Evolutionary conservation across 2,329 filamentous ascomycete species (phyloP).

Genomic region (Triangularia setosa): DNA sequence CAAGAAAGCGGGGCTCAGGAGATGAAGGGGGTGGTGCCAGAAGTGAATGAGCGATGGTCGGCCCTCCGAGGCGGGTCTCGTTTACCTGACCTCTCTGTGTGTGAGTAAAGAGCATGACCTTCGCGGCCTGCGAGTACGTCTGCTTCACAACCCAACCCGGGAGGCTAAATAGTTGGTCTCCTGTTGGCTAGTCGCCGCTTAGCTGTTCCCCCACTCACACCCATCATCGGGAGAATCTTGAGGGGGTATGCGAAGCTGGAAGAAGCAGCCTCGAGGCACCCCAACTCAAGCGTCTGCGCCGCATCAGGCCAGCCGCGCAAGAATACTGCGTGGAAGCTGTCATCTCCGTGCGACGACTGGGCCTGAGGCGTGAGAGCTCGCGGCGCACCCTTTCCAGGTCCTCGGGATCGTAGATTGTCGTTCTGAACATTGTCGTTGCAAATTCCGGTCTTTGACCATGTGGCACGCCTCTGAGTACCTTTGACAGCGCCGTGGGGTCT

Average conservation of each 20-base stretch:
- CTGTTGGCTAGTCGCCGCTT: not conserved
- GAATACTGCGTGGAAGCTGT: not conserved
- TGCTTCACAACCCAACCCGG: not conserved
- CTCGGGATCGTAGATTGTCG: not conserved
- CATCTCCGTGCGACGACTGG: not conserved
- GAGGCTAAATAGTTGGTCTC: slow-evolving; percentile 2
- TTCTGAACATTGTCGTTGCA: not conserved
- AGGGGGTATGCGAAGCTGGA: not conserved
- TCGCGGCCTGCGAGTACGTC: slow-evolving; percentile 5
- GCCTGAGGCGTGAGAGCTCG: not conserved
- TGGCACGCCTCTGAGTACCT: not conserved
- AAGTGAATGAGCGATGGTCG: not conserved
- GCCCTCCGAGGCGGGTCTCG: not conserved
- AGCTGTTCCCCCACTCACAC: slow-evolving; percentile 1
- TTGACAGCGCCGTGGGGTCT: not conserved
- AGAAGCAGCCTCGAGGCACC: not conserved
- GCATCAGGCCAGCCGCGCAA: slow-evolving; percentile 3
- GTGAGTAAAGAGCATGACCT: slow-evolving; percentile 6
- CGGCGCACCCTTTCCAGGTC: slow-evolving; percentile 7
- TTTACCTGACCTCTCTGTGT: not conserved
- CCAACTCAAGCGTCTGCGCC: not conserved
- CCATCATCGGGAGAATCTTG: slow-evolving; percentile 1
- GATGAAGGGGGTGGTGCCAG: not conserved
- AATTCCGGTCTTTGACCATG: slow-evolving; percentile 1
- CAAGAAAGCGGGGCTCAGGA: slow-evolving; percentile 6